Percentiles rank a stretch among this genome's conserved stretches.
These are phyloP conservation scores for Pyrenophora teres DNA, from an alignment of 2,329 filamentous ascomycete species.

Conservation along the genomic window DNA sequence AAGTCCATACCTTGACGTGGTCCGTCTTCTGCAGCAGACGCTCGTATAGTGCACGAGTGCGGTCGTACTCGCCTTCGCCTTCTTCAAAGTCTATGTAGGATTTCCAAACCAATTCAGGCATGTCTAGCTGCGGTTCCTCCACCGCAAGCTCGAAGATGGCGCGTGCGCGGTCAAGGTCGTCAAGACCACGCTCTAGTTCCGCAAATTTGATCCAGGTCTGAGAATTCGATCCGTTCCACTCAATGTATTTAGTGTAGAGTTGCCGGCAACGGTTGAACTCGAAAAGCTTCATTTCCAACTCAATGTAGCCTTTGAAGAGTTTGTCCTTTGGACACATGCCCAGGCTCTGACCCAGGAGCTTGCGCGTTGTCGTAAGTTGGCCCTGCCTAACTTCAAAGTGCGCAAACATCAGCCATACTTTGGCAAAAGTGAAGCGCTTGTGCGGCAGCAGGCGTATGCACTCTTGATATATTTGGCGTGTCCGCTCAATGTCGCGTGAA, in stretches of 20 bases:
- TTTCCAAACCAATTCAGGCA: conserved; percentile 98
- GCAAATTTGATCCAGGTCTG: conserved; percentile 97
- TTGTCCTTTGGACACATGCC: conserved; percentile 97
- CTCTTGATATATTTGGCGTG: conserved; percentile 87
- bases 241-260: conserved; percentile 90
- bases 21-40: conserved; percentile 91
- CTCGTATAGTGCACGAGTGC: conserved; percentile 83
- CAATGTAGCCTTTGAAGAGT: conserved; percentile 90
- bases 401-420: conserved; percentile 91
- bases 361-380: conserved; percentile 78
- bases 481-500: conserved; percentile 75
- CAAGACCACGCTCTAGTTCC: conserved; percentile 86
- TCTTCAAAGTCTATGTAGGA: conserved; percentile 99
- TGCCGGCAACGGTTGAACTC: conserved; percentile 91
- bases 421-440: conserved; percentile 96
- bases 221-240: conserved; percentile 88
- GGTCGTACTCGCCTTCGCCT: conserved; percentile 87
- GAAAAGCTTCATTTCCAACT: conserved; percentile 89
- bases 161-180: conserved; percentile 84
- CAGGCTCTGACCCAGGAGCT: conserved; percentile 85
- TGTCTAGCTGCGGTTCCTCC: conserved; percentile 80
- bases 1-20: conserved; percentile 99
- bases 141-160: conserved; percentile 93
- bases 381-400: conserved; percentile 91
- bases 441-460: conserved; percentile 88